Evolutionary conservation across 2,329 filamentous ascomycete genomes (phyloP).

Genomic region (Pleurostoma richardsiae): DNA sequence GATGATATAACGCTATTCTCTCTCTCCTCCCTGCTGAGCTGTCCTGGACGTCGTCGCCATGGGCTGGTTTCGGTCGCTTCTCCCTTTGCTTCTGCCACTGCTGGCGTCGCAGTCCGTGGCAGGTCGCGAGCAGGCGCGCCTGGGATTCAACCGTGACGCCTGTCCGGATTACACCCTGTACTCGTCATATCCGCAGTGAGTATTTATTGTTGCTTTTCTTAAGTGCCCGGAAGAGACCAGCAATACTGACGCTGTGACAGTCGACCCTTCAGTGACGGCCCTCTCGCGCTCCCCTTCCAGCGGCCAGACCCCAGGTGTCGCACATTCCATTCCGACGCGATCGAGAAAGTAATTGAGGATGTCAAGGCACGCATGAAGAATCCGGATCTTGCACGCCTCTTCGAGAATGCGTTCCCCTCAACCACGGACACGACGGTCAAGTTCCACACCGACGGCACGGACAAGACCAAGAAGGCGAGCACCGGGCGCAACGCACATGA

Average conservation of each 20-base stretch:
- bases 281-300: conserved; percentile 78
- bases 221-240: conserved; percentile 10
- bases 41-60: neutral
- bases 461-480: conserved; percentile 27
- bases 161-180: conserved; percentile 64
- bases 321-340: conserved; percentile 80
- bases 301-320: conserved; percentile 76
- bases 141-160: conserved; percentile 23
- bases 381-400: conserved; percentile 83
- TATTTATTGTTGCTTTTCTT: conserved; percentile 7
- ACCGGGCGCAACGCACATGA: conserved; percentile 31
- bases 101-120: conserved; percentile 4
- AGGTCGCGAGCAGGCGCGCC: neutral
- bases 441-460: conserved; percentile 68
- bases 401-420: conserved; percentile 93
- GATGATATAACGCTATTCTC: neutral
- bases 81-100: conserved; percentile 10
- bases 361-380: conserved; percentile 76
- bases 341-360: conserved; percentile 83
- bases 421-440: conserved; percentile 85
- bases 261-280: conserved; percentile 73
- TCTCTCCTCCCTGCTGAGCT: neutral
- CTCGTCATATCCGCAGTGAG: conserved; percentile 53
- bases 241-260: conserved; percentile 35
- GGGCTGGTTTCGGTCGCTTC: neutral